Evolutionary conservation across 148 eudicot genomes (phyloP).

Genomic region (Silene conica): DNA sequence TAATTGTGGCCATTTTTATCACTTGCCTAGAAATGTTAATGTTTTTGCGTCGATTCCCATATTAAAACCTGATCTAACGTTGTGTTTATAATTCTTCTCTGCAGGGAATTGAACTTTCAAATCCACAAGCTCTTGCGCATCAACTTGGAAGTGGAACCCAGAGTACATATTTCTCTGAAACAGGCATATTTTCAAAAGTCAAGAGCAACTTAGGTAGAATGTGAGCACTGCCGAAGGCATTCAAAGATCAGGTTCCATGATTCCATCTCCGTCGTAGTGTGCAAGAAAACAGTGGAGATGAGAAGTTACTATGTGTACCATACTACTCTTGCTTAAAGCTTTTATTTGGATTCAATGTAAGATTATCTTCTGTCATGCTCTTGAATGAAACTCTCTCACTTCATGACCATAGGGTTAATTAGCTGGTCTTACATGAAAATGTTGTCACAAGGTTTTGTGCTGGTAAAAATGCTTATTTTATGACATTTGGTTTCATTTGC

Average conservation of each 20-base stretch:
- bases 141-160: conserved; percentile 93
- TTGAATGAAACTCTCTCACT: background rate
- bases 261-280: background rate
- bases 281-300: background rate
- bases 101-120: conserved; percentile 91
- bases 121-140: conserved; percentile 93
- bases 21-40: background rate
- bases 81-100: conserved; percentile 6
- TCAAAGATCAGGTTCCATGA: background rate
- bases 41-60: background rate
- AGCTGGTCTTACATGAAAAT: background rate
- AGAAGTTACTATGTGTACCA: background rate
- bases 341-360: background rate
- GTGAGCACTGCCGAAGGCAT: conserved; percentile 23
- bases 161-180: conserved; percentile 95
- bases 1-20: background rate
- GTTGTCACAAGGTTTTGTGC: background rate
- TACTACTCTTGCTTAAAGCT: background rate
- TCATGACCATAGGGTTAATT: background rate
- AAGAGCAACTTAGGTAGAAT: conserved; percentile 44
- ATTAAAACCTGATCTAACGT: conserved; percentile 1
- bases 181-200: conserved; percentile 92
- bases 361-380: background rate
- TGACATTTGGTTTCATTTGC: background rate
- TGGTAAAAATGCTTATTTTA: background rate